phyloP scores from a whole-genome alignment of 75 land plant species.

The Cunninghamia lanceolata region DNA sequence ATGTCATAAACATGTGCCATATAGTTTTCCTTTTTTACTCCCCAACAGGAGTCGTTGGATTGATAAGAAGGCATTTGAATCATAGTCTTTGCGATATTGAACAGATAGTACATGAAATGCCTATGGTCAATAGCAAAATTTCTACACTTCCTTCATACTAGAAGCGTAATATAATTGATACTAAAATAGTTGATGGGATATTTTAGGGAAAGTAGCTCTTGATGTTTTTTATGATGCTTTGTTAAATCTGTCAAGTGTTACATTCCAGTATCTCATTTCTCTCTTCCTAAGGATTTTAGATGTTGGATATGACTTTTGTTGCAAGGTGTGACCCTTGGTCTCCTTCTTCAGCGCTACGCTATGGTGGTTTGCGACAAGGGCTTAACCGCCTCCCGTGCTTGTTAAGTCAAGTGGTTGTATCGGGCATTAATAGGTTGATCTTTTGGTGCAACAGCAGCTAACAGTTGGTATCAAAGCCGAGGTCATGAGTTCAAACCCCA shows the following conservation, averaged over 20 bases:
- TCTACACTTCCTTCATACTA: too few relatives aligned
- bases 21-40: slow-evolving; percentile 55
- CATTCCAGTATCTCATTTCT: too few relatives aligned
- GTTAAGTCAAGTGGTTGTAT: too few relatives aligned
- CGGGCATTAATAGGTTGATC: too few relatives aligned
- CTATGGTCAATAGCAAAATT: slow-evolving; percentile 22
- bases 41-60: slow-evolving; percentile 53
- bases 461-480: too few relatives aligned
- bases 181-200: slow-evolving; percentile 45
- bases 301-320: slow-evolving; percentile 69
- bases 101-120: slow-evolving; percentile 41
- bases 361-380: too few relatives aligned
- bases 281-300: slow-evolving; percentile 62
- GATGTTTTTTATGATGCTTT: slow-evolving; percentile 66
- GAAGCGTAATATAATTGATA: slow-evolving; percentile 29
- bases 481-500: too few relatives aligned
- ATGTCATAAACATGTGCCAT: slow-evolving; percentile 60
- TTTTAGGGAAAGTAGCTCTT: slow-evolving; percentile 60
- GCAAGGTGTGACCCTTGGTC: too few relatives aligned
- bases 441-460: too few relatives aligned
- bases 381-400: too few relatives aligned
- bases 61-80: slow-evolving; percentile 71
- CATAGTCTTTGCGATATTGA: slow-evolving; percentile 76
- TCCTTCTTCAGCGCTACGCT: too few relatives aligned
- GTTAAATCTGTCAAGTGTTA: slow-evolving; percentile 23